Conservation (phyloP, 2,329 filamentous ascomycete species). For the Monilinia laxa region DNA sequence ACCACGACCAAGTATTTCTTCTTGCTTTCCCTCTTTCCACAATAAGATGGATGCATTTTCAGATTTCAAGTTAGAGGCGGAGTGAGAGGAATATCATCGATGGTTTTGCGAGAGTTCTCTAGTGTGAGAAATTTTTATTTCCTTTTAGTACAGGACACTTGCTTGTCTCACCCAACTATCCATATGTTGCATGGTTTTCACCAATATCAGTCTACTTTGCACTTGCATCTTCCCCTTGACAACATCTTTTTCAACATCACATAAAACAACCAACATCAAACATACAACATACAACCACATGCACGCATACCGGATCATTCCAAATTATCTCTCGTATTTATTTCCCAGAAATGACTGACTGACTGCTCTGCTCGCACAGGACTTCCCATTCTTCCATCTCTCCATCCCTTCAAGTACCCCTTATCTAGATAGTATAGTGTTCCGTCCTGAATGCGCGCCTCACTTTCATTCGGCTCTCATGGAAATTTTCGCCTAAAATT, state of each 20-base stretch:
- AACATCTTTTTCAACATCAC: not conserved
- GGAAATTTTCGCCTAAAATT: not conserved
- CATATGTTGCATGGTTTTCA: too few species aligned
- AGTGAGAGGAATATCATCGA: too few species aligned
- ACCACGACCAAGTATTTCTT: too few species aligned
- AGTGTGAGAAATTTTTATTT: not conserved
- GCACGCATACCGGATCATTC: not conserved
- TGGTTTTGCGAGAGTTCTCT: too few species aligned
- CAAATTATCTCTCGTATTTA: constrained; percentile 24
- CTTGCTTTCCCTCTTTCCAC: too few species aligned
- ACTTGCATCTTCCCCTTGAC: not conserved
- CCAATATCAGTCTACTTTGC: not conserved
- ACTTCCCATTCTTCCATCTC: not conserved
- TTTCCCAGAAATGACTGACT: constrained; percentile 23
- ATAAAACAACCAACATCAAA: not conserved
- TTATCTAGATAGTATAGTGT: constrained; percentile 15
- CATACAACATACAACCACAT: not conserved
- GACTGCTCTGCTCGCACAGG: not conserved
- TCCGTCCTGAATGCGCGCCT: constrained; percentile 5
- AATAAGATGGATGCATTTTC: too few species aligned
- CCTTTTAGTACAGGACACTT: not conserved
- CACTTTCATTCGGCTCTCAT: not conserved
- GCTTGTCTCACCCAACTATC: not conserved
- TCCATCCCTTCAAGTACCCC: not conserved
- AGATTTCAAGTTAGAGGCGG: too few species aligned